Conservation (phyloP, 352 stramenopile genomes). For the Achlya hypogyna region DNA sequence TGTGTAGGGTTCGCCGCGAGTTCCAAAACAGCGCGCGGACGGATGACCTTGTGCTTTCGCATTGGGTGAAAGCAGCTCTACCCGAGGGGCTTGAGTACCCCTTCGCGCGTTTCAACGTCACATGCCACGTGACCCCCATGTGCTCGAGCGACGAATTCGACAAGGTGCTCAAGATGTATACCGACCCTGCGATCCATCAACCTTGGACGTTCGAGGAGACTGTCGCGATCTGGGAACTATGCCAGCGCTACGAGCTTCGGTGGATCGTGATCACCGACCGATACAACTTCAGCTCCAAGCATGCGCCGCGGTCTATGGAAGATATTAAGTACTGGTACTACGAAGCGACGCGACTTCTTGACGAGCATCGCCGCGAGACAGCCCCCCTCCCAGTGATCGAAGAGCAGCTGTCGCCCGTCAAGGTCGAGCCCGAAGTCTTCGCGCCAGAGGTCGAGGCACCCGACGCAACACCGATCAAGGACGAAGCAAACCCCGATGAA, state of each 20-base stretch:
- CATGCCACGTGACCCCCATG: constrained; percentile 31
- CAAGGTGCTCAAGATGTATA: constrained; percentile 28
- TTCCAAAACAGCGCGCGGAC: constrained; percentile 49
- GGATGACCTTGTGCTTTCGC: constrained; percentile 38
- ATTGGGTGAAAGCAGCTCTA: constrained; percentile 52
- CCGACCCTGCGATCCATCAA: constrained; percentile 33
- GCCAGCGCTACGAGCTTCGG: constrained; percentile 42
- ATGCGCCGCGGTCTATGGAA: constrained; percentile 33
- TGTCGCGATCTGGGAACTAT: constrained; percentile 41
- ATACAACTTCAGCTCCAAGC: constrained; percentile 29
- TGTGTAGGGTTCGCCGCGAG: constrained; percentile 34
- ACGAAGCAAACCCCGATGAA: constrained; percentile 17
- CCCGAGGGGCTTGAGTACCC: constrained; percentile 49
- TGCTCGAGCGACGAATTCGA: constrained; percentile 52
- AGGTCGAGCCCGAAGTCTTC: not conserved
- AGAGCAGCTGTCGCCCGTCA: not conserved
- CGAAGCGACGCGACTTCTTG: constrained; percentile 37
- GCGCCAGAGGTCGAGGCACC: not conserved
- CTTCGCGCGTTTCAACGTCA: constrained; percentile 59
- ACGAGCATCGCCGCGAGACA: constrained; percentile 30
- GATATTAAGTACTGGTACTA: constrained; percentile 73
- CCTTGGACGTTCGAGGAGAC: constrained; percentile 62
- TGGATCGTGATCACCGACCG: constrained; percentile 57
- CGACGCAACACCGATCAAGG: constrained; percentile 17
- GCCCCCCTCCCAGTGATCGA: constrained; percentile 13